Percentiles rank a stretch among this genome's conserved stretches.
Evolutionary conservation across 2,329 filamentous ascomycete genomes (phyloP).

Genomic region (Fusarium caatingaense): DNA sequence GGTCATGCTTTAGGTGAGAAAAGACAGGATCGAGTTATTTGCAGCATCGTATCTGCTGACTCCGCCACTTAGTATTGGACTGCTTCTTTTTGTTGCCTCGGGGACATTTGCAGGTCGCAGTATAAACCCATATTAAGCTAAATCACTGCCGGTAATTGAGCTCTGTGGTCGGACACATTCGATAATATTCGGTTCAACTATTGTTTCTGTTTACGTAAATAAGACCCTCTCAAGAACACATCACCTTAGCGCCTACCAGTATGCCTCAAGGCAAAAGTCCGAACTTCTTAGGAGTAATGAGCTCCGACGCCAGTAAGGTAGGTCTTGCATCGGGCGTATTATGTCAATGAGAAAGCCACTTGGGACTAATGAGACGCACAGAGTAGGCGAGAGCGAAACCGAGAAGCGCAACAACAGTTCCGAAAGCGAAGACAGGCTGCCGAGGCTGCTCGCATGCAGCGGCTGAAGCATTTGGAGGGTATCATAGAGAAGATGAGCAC

Average conservation of each 20-base stretch:
- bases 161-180: not conserved
- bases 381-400: slow-evolving; percentile 20
- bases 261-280: slow-evolving; percentile 5
- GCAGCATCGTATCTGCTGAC: not conserved
- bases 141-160: not conserved
- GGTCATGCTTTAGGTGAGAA: not conserved
- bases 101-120: not conserved
- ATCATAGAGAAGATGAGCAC: slow-evolving; percentile 23
- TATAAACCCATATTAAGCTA: not conserved
- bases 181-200: too few species aligned
- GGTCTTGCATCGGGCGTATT: not conserved
- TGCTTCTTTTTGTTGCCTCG: not conserved
- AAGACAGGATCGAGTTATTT: too few species aligned
- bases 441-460: slow-evolving; percentile 5
- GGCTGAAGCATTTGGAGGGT: slow-evolving; percentile 7
- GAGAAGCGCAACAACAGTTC: slow-evolving; percentile 22
- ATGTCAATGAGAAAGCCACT: not conserved
- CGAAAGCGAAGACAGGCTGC: slow-evolving; percentile 13
- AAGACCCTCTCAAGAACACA: not conserved
- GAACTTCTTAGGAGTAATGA: not conserved
- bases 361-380: not conserved
- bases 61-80: not conserved
- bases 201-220: not conserved
- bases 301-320: slow-evolving; percentile 9
- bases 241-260: not conserved